These are phyloP conservation scores for Rosellinia necatrix DNA, from an alignment of 2,329 filamentous ascomycete genomes.

Conservation along the genomic window DNA sequence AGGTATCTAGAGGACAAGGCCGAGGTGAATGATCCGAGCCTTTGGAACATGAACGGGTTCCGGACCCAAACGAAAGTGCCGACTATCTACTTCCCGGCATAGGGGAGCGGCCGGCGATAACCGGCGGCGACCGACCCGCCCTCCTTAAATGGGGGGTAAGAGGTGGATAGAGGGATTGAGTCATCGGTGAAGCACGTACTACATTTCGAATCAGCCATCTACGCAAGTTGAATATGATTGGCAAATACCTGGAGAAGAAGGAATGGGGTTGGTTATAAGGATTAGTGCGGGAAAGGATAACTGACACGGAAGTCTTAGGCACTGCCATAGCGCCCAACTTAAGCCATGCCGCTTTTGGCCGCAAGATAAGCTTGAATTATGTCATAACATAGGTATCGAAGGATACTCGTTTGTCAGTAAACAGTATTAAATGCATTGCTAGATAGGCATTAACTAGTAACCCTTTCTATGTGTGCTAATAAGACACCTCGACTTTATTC, in stretches of 20 bases:
- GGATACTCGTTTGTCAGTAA: no score
- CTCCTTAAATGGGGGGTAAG: background rate
- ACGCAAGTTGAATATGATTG: background rate
- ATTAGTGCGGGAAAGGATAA: background rate
- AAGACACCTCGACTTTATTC: no score
- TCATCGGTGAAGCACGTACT: slow-evolving; percentile 12
- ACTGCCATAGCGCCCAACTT: no score
- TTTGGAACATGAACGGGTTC: no score
- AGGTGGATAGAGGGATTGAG: slow-evolving; percentile 8
- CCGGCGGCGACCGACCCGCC: slow-evolving; percentile 19
- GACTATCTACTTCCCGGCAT: background rate
- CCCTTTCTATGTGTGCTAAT: no score
- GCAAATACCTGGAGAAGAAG: background rate
- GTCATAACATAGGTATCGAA: no score
- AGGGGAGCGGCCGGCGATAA: slow-evolving; percentile 15
- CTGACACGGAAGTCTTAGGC: no score
- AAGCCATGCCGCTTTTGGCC: no score
- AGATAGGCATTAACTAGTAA: no score
- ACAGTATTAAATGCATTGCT: no score
- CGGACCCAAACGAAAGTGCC: background rate
- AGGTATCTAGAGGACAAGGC: no score
- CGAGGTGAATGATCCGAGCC: background rate
- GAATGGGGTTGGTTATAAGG: background rate
- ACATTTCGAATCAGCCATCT: background rate
- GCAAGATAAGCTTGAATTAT: no score